Base-by-base conservation (phyloP, 2,329 filamentous ascomycete genomes). In the Beauveria scarabaeidicola region DNA sequence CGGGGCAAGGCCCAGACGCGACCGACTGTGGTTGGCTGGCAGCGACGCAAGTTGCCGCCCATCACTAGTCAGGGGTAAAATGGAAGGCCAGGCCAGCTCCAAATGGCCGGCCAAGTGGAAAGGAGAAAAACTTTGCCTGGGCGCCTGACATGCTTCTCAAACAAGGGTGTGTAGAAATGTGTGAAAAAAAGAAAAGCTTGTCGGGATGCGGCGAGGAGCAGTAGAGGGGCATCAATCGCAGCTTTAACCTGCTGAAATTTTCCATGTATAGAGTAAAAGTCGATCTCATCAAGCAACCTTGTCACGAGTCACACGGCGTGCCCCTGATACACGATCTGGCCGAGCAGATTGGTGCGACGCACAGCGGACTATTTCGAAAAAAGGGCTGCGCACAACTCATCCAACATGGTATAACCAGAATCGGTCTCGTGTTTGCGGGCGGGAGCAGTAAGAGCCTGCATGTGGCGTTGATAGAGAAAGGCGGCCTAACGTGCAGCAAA, bases 21-120 rank as follows among this genome's bases (percentile, higher is more conserved):
- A 17, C 43, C 15, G 11, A n/a, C 29, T 44, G 15, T 48, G 54
- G 44, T 57, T 57, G 54, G 53, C 44, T 48, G 32, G 44, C 7
- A 13, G 29, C 19, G 46, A 57, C 21, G 54, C 54, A 50, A 17
- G 44, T 32, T 50, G 53, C 43, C 44, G 29, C 32, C 21, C 29
- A 23, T 57, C 44, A 27, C 58, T 58, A 54, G 50, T 54, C 58
- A 52, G 58, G 58, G 58, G 51, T 53, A 46, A 54, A 46, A 54
- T 13, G 17, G 23, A 13, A 19, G 59, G 50, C 21, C 17, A 27
- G 13, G 17, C 32, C 43, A 38, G 21, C 9, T 13, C 21, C 44
- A 8, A 32, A 23, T 15, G 29, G 32, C 11, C 32, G 13, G 51
- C 23, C 51, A 36, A 32, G 44, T 46, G 32, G 41, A 41, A 38